Conservation (phyloP, 106 monocot species). For the Acorus calamus region DNA sequence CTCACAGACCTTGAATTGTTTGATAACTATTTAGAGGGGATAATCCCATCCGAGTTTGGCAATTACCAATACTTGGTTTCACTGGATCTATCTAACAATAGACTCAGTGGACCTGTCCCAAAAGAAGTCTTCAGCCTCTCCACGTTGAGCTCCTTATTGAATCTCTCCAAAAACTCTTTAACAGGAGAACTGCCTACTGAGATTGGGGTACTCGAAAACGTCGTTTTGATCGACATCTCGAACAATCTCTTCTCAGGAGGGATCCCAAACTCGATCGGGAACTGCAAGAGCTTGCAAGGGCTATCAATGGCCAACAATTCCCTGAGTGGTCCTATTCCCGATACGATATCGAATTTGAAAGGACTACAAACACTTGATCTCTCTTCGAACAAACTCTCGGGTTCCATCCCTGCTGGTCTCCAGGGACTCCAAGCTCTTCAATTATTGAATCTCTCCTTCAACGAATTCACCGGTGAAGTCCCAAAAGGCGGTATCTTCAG, state of each 20-base stretch:
- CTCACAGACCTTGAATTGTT: conserved; percentile 15
- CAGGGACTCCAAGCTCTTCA: conserved; percentile 6
- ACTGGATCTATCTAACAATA: conserved; percentile 21
- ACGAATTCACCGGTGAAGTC: conserved; percentile 12
- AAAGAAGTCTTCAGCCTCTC: conserved; percentile 10
- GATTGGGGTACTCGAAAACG: conserved; percentile 10
- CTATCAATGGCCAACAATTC: conserved; percentile 21
- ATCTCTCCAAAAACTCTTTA: conserved; percentile 21
- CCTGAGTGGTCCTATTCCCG: conserved; percentile 9
- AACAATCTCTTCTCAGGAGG: conserved; percentile 14
- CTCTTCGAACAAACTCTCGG: conserved; percentile 25
- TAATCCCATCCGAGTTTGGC: conserved; percentile 16
- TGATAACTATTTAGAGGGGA: conserved; percentile 15
- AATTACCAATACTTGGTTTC: conserved; percentile 3
- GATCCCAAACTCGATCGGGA: conserved; percentile 19
- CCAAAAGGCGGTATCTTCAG: conserved; percentile 7
- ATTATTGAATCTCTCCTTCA: conserved; percentile 21
- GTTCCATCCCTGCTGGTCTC: conserved; percentile 14
- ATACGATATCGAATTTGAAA: conserved; percentile 14
- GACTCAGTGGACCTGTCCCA: conserved; percentile 23
- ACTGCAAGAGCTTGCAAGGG: conserved; percentile 21
- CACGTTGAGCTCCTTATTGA: conserved; percentile 10
- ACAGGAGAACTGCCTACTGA: conserved; percentile 18
- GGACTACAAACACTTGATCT: conserved; percentile 30
- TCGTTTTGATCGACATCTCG: conserved; percentile 17